Conservation (phyloP, 1,284 basidiomycete species). For the Pascua guehoae region DNA sequence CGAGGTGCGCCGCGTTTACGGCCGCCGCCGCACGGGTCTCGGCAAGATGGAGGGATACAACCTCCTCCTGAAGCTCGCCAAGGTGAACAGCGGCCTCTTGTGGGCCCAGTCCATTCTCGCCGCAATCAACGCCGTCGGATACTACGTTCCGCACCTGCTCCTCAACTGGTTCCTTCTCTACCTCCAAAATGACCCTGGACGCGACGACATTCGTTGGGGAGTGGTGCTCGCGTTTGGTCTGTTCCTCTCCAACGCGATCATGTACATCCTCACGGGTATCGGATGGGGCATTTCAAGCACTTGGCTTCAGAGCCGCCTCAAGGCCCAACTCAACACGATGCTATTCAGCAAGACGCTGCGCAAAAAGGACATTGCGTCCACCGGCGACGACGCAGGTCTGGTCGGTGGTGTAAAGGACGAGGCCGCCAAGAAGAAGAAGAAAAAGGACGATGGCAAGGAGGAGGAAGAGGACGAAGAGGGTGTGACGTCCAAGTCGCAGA, state of each 20-base stretch:
- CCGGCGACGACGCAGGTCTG: conserved; percentile 27
- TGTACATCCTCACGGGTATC: conserved; percentile 52
- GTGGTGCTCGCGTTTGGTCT: conserved; percentile 57
- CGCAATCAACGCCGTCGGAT: conserved; percentile 61
- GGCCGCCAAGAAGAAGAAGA: conserved; percentile 34
- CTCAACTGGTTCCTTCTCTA: conserved; percentile 67
- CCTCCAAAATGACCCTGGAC: conserved; percentile 60
- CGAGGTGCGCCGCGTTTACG: conserved; percentile 37
- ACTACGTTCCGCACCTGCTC: conserved; percentile 75
- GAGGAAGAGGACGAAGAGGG: conserved; percentile 63
- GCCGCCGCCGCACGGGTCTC: conserved; percentile 29
- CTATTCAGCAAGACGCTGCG: conserved; percentile 85
- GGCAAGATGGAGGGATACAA: conserved; percentile 41
- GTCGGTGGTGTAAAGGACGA: conserved; percentile 30
- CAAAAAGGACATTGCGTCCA: conserved; percentile 70
- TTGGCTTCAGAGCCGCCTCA: conserved; percentile 55
- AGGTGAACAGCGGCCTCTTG: conserved; percentile 44
- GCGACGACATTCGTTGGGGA: conserved; percentile 51
- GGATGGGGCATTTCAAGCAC: conserved; percentile 46
- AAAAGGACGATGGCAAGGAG: conserved; percentile 37
- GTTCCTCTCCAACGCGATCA: conserved; percentile 61
- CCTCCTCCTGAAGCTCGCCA: conserved; percentile 43
- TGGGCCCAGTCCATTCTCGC: conserved; percentile 58
- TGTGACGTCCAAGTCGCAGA: conserved; percentile 83
- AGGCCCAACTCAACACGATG: conserved; percentile 77